Percentiles rank a stretch among this genome's conserved stretches.
These are phyloP conservation scores for Gossypium mustelinum DNA, from an alignment of 345 rosid species.

Conservation along the genomic window DNA sequence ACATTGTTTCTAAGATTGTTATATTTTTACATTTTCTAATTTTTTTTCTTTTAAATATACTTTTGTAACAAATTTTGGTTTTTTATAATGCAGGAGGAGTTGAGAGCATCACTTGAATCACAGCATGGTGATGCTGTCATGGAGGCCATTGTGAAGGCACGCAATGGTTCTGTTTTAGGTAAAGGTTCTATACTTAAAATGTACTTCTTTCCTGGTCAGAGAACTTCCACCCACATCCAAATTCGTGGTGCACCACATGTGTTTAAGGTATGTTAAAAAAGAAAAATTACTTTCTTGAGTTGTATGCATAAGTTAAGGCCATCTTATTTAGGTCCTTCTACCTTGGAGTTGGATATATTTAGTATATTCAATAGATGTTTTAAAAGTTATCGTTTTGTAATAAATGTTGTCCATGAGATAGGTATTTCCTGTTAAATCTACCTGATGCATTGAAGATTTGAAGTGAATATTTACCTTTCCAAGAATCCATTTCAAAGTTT, in stretches of 20 bases:
- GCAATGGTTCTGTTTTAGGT: conserved; percentile 88
- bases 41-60: conserved; percentile 1
- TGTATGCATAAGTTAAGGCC: conserved; percentile 10
- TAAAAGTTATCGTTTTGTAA: not conserved
- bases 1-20: not conserved
- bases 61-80: conserved; percentile 6
- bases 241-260: conserved; percentile 92
- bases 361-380: not conserved
- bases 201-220: conserved; percentile 93
- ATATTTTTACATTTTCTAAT: not conserved
- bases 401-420: not conserved
- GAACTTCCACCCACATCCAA: conserved; percentile 76
- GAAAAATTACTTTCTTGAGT: not conserved
- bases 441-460: not conserved
- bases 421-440: not conserved
- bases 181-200: conserved; percentile 83
- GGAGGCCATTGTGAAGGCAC: conserved; percentile 85
- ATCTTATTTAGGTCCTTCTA: not conserved
- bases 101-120: conserved; percentile 77
- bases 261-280: conserved; percentile 54
- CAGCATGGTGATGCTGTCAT: conserved; percentile 95
- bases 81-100: conserved; percentile 54
- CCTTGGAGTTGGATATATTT: not conserved
- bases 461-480: not conserved
- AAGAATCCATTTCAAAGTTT: not conserved